Evolutionary conservation across 192 early-diverging fungal genomes (phyloP).

Genomic region (Entomortierella lignicola): DNA sequence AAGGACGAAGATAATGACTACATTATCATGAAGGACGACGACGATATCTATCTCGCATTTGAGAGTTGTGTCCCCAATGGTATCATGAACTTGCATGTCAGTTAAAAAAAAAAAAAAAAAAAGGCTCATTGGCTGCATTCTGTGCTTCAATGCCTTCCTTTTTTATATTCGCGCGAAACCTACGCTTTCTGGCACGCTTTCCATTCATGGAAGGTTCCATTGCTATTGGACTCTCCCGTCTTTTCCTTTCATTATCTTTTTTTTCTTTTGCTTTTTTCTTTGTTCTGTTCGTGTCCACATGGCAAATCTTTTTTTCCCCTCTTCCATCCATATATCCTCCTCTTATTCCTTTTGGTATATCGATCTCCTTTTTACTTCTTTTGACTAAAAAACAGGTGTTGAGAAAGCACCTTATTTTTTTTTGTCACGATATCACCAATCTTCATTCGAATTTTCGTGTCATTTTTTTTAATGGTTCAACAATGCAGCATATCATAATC

Average conservation of each 20-base stretch:
- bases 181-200: neutral
- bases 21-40: slow-evolving; percentile 90
- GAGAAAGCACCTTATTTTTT: neutral
- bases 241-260: neutral
- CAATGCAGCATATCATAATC: neutral
- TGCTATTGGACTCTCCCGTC: neutral
- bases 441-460: neutral
- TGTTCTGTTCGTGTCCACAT: neutral
- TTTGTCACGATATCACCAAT: neutral
- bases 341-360: neutral
- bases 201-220: neutral
- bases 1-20: slow-evolving; percentile 95
- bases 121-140: neutral
- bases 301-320: neutral
- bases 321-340: neutral
- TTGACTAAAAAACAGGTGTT: neutral
- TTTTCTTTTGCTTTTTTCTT: neutral
- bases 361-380: neutral
- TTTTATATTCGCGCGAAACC: neutral
- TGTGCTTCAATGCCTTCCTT: neutral
- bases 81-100: slow-evolving; percentile 67
- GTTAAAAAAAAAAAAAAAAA: slow-evolving; percentile 38
- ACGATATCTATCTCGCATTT: slow-evolving; percentile 94
- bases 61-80: slow-evolving; percentile 65
- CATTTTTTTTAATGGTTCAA: neutral